Evolutionary conservation across 2,329 filamentous ascomycete species (phyloP).

Genomic region (Hansfordia pulvinata): DNA sequence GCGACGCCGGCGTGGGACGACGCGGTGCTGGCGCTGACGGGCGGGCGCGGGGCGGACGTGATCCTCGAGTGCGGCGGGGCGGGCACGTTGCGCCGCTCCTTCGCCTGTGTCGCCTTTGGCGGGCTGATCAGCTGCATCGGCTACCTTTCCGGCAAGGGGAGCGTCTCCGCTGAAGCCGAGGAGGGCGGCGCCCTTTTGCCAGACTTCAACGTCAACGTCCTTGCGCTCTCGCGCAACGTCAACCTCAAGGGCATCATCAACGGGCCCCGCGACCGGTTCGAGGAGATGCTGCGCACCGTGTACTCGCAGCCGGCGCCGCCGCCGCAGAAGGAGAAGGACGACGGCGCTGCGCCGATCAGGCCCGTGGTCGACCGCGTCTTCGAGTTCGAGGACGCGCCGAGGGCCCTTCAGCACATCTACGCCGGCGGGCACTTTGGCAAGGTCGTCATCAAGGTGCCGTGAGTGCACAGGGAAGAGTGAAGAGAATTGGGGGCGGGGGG

Average conservation of each 20-base stretch:
- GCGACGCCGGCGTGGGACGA: conserved; percentile 37
- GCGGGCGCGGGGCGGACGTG: conserved; percentile 32
- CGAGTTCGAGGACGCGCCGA: conserved; percentile 27
- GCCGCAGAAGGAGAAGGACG: no score
- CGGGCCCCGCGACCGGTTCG: conserved; percentile 40
- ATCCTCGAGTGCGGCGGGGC: conserved; percentile 42
- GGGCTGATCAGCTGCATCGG: conserved; percentile 34
- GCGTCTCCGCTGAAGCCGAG: conserved; percentile 32
- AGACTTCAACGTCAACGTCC: conserved; percentile 39
- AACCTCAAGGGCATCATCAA: conserved; percentile 37
- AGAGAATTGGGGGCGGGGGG: conserved; percentile 1
- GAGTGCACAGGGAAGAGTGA: not conserved
- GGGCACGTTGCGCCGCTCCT: conserved; percentile 34
- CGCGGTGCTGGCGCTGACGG: conserved; percentile 29
- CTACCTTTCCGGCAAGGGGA: conserved; percentile 30
- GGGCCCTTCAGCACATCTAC: conserved; percentile 38
- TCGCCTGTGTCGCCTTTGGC: conserved; percentile 38
- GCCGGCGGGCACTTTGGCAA: conserved; percentile 44
- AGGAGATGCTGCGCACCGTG: conserved; percentile 37
- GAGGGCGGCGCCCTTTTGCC: conserved; percentile 32
- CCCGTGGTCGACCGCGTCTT: conserved; percentile 35
- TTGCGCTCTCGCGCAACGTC: conserved; percentile 20
- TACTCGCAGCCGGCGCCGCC: no score
- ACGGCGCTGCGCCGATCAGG: conserved; percentile 26
- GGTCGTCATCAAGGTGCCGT: conserved; percentile 29